Evolutionary conservation across 495 filamentous ascomycete genomes (phyloP).

Genomic region (Hypoxylon fuscum): DNA sequence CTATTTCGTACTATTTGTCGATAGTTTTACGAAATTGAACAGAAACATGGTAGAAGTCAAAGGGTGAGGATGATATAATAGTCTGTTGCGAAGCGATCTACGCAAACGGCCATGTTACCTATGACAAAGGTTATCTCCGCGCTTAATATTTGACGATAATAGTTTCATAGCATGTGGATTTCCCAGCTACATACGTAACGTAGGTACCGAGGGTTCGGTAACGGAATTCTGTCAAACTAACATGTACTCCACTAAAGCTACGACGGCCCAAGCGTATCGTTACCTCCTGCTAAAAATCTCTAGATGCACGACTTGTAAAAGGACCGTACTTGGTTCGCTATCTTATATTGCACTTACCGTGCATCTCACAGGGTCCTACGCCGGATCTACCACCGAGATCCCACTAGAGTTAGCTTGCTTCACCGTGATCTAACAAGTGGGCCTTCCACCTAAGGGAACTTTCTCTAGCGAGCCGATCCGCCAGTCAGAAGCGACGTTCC

Average conservation of each 20-base stretch:
- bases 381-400: conserved; percentile 8
- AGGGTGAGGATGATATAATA: neutral
- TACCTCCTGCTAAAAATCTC: neutral
- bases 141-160: neutral
- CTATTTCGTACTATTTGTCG: too few relatives aligned
- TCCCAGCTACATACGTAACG: too few relatives aligned
- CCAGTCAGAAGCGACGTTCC: conserved; percentile 20
- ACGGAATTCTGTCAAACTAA: too few relatives aligned
- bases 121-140: neutral
- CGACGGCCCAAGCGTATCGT: neutral
- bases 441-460: neutral
- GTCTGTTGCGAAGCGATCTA: neutral
- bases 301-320: conserved; percentile 10
- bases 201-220: neutral
- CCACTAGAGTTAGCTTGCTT: conserved; percentile 10
- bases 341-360: conserved; percentile 8
- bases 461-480: conserved; percentile 8
- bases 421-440: conserved; percentile 15
- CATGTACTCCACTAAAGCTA: conserved; percentile 11
- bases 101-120: neutral
- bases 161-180: neutral
- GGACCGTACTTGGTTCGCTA: conserved; percentile 19
- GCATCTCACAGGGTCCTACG: neutral
- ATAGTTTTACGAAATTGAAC: conserved; percentile 57
- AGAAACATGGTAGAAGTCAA: too few relatives aligned